Conservation (phyloP, 1,284 basidiomycete species). For the Fomitopsis schrenkii region DNA sequence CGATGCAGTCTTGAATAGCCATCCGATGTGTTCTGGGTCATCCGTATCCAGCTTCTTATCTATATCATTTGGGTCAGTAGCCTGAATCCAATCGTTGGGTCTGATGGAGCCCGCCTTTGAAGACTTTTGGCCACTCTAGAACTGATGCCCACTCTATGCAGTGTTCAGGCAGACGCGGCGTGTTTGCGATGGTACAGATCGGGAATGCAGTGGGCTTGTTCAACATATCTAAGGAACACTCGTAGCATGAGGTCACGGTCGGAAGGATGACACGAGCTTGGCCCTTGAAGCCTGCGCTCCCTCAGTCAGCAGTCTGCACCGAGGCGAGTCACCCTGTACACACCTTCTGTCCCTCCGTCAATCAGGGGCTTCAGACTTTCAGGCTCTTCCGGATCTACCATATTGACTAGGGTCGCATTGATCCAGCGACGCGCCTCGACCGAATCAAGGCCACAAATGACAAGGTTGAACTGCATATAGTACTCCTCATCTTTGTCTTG, state of each 20-base stretch:
- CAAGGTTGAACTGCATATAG: constrained; percentile 94
- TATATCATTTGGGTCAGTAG: constrained; percentile 25
- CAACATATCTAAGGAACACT: constrained; percentile 97
- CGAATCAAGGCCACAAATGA: constrained; percentile 98
- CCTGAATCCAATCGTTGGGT: background rate
- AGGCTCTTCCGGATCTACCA: constrained; percentile 88
- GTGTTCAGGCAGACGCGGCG: constrained; percentile 96
- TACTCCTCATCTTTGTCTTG: constrained; percentile 97
- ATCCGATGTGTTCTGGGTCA: constrained; percentile 94
- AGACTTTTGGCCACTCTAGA: constrained; percentile 95
- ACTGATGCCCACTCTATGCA: constrained; percentile 99
- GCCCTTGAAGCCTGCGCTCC: constrained; percentile 85
- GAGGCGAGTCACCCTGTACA: background rate
- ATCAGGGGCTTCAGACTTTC: constrained; percentile 98
- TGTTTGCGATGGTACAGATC: constrained; percentile 99
- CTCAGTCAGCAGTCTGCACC: background rate
- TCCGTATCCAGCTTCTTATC: constrained; percentile 96
- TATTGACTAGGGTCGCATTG: constrained; percentile 93
- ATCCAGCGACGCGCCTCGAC: constrained; percentile 98
- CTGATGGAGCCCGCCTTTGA: constrained; percentile 59
- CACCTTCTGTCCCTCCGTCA: constrained; percentile 98
- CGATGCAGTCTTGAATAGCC: constrained; percentile 83
- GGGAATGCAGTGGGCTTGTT: constrained; percentile 97
- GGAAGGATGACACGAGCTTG: constrained; percentile 98
- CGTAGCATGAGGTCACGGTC: constrained; percentile 94